Conservation (phyloP, 164 flowering plant species). For the Vitis cinerea region DNA sequence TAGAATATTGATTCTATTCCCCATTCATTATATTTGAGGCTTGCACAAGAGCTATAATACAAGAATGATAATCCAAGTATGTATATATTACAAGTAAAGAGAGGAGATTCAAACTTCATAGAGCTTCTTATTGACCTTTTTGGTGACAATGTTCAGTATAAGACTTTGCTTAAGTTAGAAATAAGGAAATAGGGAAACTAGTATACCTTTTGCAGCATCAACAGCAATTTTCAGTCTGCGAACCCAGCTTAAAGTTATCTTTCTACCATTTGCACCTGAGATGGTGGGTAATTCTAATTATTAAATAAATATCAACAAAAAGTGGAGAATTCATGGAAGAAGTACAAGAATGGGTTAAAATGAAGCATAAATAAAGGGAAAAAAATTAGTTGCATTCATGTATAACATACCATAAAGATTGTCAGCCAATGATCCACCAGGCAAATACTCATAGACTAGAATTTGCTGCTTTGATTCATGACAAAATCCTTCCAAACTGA, state of each 20-base stretch:
- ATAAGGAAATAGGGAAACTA: background rate
- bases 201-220: constrained; percentile 86
- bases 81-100: too few relatives aligned
- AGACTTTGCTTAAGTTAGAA: background rate
- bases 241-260: constrained; percentile 67
- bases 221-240: constrained; percentile 81
- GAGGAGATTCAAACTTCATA: too few relatives aligned
- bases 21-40: too few relatives aligned
- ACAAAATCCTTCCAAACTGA: constrained; percentile 79
- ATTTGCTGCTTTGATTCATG: constrained; percentile 76
- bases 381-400: background rate
- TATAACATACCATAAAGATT: constrained; percentile 67
- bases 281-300: constrained; percentile 5
- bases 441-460: constrained; percentile 76
- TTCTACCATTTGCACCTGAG: constrained; percentile 65
- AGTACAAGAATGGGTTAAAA: background rate
- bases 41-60: too few relatives aligned
- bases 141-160: too few relatives aligned
- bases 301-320: background rate
- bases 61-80: too few relatives aligned
- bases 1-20: too few relatives aligned
- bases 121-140: too few relatives aligned
- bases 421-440: constrained; percentile 84
- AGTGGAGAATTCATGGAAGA: background rate
- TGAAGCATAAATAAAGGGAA: background rate